Conservation (phyloP, 768 basidiomycete species). For the Psilocybe subaeruginosa region DNA sequence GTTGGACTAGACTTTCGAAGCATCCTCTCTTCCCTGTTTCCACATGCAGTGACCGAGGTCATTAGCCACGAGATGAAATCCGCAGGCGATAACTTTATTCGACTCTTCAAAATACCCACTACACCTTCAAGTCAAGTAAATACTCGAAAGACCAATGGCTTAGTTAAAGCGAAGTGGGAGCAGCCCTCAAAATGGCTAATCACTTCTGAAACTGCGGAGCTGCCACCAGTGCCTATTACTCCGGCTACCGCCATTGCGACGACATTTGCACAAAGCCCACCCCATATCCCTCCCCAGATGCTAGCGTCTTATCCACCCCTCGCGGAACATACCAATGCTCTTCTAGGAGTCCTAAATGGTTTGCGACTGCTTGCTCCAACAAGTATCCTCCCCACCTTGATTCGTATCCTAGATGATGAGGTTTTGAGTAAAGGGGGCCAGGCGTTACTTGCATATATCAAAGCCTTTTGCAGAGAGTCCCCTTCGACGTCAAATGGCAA, state of each 20-base stretch:
- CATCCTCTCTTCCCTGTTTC: slow-evolving; percentile 68
- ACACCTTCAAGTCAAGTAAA: slow-evolving; percentile 12
- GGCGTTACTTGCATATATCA: slow-evolving; percentile 49
- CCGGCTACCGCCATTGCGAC: slow-evolving; percentile 27
- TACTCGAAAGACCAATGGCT: slow-evolving; percentile 17
- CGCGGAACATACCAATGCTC: slow-evolving; percentile 71
- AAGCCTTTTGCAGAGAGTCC: slow-evolving; percentile 23
- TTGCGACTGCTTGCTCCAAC: slow-evolving; percentile 81
- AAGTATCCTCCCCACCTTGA: slow-evolving; percentile 53
- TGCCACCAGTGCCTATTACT: slow-evolving; percentile 30
- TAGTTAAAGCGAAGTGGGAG: slow-evolving; percentile 19
- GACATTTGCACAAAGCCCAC: slow-evolving; percentile 32
- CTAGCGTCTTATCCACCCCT: slow-evolving; percentile 78
- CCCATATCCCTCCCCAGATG: slow-evolving; percentile 72
- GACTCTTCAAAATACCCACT: slow-evolving; percentile 28
- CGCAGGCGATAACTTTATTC: slow-evolving; percentile 41
- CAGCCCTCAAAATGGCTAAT: slow-evolving; percentile 59
- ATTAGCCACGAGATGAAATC: slow-evolving; percentile 54
- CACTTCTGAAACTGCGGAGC: slow-evolving; percentile 30
- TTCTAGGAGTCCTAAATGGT: slow-evolving; percentile 76
- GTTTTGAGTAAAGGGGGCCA: slow-evolving; percentile 49
- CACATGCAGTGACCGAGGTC: slow-evolving; percentile 59
- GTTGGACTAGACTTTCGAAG: slow-evolving; percentile 89
- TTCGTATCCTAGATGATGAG: slow-evolving; percentile 48
- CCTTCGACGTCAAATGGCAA: slow-evolving; percentile 5